phyloP scores from a whole-genome alignment of 83 land plant species.

The Isoetes engelmannii region DNA sequence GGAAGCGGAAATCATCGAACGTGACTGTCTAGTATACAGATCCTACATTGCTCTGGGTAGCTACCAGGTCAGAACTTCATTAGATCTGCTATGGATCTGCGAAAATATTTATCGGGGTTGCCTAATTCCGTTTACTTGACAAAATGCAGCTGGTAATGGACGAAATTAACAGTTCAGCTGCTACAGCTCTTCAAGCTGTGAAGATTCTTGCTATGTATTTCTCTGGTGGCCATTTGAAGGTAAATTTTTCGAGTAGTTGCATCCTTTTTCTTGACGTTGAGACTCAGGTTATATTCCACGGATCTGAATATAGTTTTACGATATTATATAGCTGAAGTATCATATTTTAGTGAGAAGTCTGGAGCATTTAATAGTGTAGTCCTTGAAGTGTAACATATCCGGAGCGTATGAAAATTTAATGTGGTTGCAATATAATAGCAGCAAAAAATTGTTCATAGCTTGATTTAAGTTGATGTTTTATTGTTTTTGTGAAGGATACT shows the following conservation, averaged over 20 bases:
- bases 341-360: too few species aligned
- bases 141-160: constrained; percentile 70
- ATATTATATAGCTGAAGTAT: background rate
- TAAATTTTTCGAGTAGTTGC: constrained; percentile 11
- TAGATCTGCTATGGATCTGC: background rate
- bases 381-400: too few species aligned
- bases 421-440: background rate
- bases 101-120: background rate
- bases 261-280: background rate
- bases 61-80: constrained; percentile 46
- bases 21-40: constrained; percentile 78
- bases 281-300: background rate
- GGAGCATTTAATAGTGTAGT: too few species aligned
- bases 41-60: constrained; percentile 92
- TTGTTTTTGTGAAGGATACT: constrained; percentile 37
- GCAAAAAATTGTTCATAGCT: background rate
- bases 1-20: constrained; percentile 62
- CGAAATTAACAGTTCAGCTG: constrained; percentile 78
- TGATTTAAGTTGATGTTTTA: background rate
- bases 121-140: background rate
- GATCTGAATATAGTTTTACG: background rate
- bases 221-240: constrained; percentile 66
- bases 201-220: constrained; percentile 83
- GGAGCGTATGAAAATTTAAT: too few species aligned
- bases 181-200: constrained; percentile 92